Percentiles rank a stretch among this genome's conserved stretches.
phyloP scores from a whole-genome alignment of 768 basidiomycete species.

The Trametes coccinea region DNA sequence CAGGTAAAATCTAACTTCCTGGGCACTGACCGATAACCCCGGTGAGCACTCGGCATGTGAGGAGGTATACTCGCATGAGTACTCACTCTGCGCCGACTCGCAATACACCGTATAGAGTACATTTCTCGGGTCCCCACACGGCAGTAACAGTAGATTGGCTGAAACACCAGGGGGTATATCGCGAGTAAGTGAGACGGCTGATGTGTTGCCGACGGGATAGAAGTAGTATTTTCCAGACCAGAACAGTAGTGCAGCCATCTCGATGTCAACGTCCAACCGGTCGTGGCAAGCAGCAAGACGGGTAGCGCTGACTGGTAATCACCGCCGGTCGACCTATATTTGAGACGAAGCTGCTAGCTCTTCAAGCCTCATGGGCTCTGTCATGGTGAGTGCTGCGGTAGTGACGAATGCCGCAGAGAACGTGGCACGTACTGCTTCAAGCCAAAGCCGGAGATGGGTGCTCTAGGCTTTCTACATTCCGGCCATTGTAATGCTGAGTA shows the following conservation, averaged over 20 bases:
- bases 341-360: too few relatives aligned
- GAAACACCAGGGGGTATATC: conserved; percentile 46
- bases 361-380: too few relatives aligned
- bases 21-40: background rate
- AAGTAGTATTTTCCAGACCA: conserved; percentile 49
- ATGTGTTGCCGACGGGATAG: conserved; percentile 62
- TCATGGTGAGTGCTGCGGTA: background rate
- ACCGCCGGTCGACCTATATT: too few relatives aligned
- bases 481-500: too few relatives aligned
- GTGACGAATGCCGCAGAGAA: background rate
- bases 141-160: conserved; percentile 43
- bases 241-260: conserved; percentile 45
- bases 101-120: conserved; percentile 18
- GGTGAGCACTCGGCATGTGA: too few relatives aligned
- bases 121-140: conserved; percentile 23
- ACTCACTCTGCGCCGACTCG: conserved; percentile 2
- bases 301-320: too few relatives aligned
- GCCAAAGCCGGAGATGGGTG: too few relatives aligned
- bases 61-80: background rate
- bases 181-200: conserved; percentile 50
- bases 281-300: too few relatives aligned
- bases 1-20: conserved; percentile 22
- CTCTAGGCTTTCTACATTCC: too few relatives aligned
- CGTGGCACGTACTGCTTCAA: too few relatives aligned
- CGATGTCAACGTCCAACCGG: too few relatives aligned